Conservation (phyloP, 2,329 filamentous ascomycete genomes). For the Aspergillus nomiae region DNA sequence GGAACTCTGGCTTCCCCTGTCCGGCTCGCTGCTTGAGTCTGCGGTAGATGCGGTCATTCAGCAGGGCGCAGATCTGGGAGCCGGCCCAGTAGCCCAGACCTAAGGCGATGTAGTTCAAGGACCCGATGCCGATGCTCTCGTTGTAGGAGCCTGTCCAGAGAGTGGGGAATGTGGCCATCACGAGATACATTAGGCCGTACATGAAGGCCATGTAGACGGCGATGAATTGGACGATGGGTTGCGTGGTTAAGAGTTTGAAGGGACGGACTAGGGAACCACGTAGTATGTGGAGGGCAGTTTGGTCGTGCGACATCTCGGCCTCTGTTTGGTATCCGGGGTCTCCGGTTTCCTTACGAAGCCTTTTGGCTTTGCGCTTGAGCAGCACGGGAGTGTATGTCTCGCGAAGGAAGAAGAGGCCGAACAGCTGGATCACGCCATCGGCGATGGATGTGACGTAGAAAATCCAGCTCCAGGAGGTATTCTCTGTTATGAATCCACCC, state of each 20-base stretch:
- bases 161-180: constrained; percentile 50
- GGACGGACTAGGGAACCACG: constrained; percentile 53
- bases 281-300: constrained; percentile 5
- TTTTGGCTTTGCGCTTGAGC: constrained; percentile 56
- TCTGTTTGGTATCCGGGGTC: constrained; percentile 40
- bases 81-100: constrained; percentile 63
- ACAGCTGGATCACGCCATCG: constrained; percentile 61
- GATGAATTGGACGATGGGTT: constrained; percentile 61
- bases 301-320: constrained; percentile 20
- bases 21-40: constrained; percentile 47
- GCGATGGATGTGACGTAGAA: constrained; percentile 68
- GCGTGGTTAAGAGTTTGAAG: constrained; percentile 57
- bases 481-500: constrained; percentile 64
- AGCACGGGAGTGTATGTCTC: constrained; percentile 69
- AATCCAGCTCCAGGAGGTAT: constrained; percentile 71
- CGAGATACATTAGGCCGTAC: constrained; percentile 51
- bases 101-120: constrained; percentile 64
- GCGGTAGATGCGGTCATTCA: constrained; percentile 31
- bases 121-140: constrained; percentile 58
- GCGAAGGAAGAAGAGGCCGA: constrained; percentile 62
- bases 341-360: constrained; percentile 42
- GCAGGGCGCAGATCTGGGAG: constrained; percentile 41
- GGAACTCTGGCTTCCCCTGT: constrained; percentile 57
- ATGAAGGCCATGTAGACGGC: constrained; percentile 59
- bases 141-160: constrained; percentile 60